phyloP scores from a whole-genome alignment of 129 eudicot species.

The Mikania micrantha region DNA sequence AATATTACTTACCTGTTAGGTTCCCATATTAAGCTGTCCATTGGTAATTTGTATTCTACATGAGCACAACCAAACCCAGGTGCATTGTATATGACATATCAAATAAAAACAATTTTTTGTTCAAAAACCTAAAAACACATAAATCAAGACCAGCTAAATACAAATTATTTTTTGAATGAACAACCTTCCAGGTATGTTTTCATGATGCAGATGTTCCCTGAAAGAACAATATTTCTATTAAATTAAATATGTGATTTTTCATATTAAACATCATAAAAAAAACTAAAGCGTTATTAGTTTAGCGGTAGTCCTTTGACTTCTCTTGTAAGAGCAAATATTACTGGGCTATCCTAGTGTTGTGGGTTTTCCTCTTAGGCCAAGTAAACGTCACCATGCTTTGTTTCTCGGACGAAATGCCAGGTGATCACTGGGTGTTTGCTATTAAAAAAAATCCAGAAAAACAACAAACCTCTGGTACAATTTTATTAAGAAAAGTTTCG shows the following conservation, averaged over 20 bases:
- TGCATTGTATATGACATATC: conserved; percentile 59
- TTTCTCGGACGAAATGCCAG: too few species aligned
- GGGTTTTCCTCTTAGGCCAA: too few species aligned
- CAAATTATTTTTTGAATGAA: not conserved
- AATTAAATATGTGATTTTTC: not conserved
- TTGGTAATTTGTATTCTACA: conserved; percentile 84
- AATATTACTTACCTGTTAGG: conserved; percentile 75
- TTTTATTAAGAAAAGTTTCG: conserved; percentile 79
- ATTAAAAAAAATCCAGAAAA: too few species aligned
- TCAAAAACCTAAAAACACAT: too few species aligned
- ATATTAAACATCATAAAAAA: too few species aligned
- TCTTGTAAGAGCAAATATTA: too few species aligned
- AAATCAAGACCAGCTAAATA: conserved; percentile 83
- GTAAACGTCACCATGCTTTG: too few species aligned
- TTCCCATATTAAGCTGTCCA: conserved; percentile 94
- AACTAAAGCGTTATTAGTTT: too few species aligned
- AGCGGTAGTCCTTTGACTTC: too few species aligned
- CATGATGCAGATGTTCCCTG: conserved; percentile 96
- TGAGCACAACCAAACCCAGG: not conserved
- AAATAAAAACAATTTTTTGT: too few species aligned
- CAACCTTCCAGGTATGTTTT: conserved; percentile 95
- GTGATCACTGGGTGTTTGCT: too few species aligned
- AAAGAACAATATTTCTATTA: conserved; percentile 24
- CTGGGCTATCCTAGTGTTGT: too few species aligned
- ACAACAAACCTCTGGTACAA: conserved; percentile 85